These are phyloP conservation scores for Flaveria brownii DNA, from an alignment of 129 eudicot species.

Conservation along the genomic window DNA sequence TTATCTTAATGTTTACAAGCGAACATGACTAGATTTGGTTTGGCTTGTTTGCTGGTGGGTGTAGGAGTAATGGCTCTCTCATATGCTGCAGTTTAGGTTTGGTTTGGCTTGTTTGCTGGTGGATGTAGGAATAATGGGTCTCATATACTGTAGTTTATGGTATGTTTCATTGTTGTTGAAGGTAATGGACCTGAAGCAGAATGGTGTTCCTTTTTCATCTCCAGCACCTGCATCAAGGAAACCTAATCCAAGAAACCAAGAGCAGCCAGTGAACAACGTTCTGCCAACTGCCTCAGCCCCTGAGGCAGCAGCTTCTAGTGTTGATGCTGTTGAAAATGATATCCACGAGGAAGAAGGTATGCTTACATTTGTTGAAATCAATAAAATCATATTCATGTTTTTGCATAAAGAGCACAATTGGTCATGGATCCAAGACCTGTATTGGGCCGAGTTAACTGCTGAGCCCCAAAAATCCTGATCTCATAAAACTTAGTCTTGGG, in stretches of 20 bases:
- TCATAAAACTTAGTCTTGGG: not conserved
- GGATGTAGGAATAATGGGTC: not conserved
- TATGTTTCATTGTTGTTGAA: slow-evolving; percentile 28
- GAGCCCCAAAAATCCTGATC: not conserved
- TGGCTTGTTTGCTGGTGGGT: not conserved
- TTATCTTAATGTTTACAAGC: not conserved
- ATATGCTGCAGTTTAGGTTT: not conserved
- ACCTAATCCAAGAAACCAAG: slow-evolving; percentile 48
- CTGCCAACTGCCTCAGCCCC: slow-evolving; percentile 37
- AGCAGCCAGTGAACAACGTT: slow-evolving; percentile 42
- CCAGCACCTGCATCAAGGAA: slow-evolving; percentile 53
- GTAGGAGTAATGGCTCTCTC: not conserved
- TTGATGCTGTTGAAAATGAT: slow-evolving; percentile 51
- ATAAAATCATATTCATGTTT: slow-evolving; percentile 16
- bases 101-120: not conserved
- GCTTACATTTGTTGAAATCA: slow-evolving; percentile 8
- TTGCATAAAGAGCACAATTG: slow-evolving; percentile 13
- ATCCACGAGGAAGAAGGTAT: slow-evolving; percentile 82
- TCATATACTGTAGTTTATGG: not conserved
- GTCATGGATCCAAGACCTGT: not conserved
- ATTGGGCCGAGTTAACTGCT: not conserved
- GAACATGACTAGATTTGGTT: not conserved
- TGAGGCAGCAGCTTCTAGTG: slow-evolving; percentile 44
- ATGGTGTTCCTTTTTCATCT: slow-evolving; percentile 51
- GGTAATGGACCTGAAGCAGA: slow-evolving; percentile 79